These are phyloP conservation scores for Talaromyces sp. DNA, from an alignment of 2,329 filamentous ascomycete species.

Conservation along the genomic window DNA sequence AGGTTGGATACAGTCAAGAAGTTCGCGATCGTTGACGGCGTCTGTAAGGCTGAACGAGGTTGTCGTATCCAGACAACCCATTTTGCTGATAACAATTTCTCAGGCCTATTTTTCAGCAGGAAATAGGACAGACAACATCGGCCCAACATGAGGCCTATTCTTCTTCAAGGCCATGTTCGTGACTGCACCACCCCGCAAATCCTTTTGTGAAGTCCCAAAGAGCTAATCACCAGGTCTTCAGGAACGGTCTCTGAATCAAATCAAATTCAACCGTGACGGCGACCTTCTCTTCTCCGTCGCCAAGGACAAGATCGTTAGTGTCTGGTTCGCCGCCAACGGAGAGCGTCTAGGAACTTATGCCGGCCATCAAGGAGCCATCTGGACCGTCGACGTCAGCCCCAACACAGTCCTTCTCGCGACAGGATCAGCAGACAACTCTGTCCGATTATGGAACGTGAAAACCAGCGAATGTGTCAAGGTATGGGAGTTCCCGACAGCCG, in stretches of 20 bases:
- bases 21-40: constrained; percentile 22
- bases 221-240: constrained; percentile 28
- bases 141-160: constrained; percentile 85
- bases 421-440: constrained; percentile 96
- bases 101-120: not conserved
- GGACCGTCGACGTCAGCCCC: constrained; percentile 96
- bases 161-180: constrained; percentile 83
- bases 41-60: constrained; percentile 27
- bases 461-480: constrained; percentile 89
- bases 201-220: not conserved
- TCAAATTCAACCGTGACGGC: constrained; percentile 92
- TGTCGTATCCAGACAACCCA: not conserved
- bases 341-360: constrained; percentile 95
- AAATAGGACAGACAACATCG: not conserved
- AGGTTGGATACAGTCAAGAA: not conserved
- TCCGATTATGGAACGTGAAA: constrained; percentile 94
- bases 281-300: constrained; percentile 93
- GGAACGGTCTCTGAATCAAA: constrained; percentile 92
- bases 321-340: constrained; percentile 95
- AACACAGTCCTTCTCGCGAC: constrained; percentile 87
- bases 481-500: constrained; percentile 94
- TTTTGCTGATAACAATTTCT: not conserved
- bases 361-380: constrained; percentile 95
- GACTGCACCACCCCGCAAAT: constrained; percentile 13
- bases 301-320: constrained; percentile 96